Conservation (phyloP, 2,329 filamentous ascomycete species). For the Cordyceps fumosorosea region DNA sequence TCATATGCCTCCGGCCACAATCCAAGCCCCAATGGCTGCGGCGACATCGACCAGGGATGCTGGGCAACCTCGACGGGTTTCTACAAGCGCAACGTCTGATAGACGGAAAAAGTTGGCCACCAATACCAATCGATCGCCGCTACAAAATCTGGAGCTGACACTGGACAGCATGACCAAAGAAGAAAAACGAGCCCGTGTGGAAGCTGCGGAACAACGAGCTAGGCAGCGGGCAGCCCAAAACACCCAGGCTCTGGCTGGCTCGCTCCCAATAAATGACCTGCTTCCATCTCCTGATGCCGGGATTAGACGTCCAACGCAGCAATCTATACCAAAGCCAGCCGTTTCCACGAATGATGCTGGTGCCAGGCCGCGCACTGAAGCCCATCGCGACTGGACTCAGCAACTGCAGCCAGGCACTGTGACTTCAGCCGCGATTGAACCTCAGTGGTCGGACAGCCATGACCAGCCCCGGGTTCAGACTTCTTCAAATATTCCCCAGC, state of each 20-base stretch:
- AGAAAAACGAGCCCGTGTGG: slow-evolving; percentile 78
- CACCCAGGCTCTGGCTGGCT: slow-evolving; percentile 15
- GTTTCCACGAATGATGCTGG: background rate
- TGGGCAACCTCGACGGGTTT: slow-evolving; percentile 31
- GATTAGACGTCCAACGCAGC: background rate
- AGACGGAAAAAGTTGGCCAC: slow-evolving; percentile 47
- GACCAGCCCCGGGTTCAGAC: slow-evolving; percentile 13
- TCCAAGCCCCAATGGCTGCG: slow-evolving; percentile 1
- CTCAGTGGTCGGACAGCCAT: background rate
- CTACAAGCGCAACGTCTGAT: slow-evolving; percentile 32
- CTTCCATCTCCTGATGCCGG: background rate
- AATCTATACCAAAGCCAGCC: background rate
- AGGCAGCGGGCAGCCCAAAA: slow-evolving; percentile 51
- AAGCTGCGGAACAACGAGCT: slow-evolving; percentile 71
- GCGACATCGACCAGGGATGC: background rate
- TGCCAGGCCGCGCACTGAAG: background rate
- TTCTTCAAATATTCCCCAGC: slow-evolving; percentile 37
- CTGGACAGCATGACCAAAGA: slow-evolving; percentile 92
- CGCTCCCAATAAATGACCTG: background rate
- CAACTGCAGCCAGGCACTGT: background rate
- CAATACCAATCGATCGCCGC: slow-evolving; percentile 77
- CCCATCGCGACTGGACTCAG: slow-evolving; percentile 3
- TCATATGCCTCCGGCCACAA: background rate
- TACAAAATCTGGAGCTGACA: slow-evolving; percentile 88
- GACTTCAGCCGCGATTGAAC: background rate